Conservation (phyloP, 352 stramenopile genomes). For the Pythium folliculosum region DNA sequence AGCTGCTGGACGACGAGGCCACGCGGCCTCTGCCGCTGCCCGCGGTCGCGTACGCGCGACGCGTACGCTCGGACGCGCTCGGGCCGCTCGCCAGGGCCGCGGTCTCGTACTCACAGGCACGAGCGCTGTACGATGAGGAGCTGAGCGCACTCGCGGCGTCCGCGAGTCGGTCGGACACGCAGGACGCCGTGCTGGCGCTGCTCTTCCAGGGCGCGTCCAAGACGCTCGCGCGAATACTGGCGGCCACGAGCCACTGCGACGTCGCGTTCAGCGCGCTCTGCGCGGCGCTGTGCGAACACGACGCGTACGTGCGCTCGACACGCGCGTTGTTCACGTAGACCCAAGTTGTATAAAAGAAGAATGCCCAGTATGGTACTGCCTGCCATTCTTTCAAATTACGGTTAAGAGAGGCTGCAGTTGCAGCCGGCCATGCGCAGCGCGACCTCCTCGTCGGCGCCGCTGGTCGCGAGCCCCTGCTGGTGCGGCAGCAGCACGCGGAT, state of each 20-base stretch:
- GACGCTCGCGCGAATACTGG: neutral
- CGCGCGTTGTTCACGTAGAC: too few species aligned
- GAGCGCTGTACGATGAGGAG: too few species aligned
- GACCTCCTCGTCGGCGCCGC: constrained; percentile 15
- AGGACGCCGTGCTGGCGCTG: neutral
- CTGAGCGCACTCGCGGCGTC: too few species aligned
- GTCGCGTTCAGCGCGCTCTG: neutral
- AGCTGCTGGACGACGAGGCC: neutral
- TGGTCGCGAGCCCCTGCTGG: constrained; percentile 28
- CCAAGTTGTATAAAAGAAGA: too few species aligned
- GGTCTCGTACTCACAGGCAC: too few species aligned
- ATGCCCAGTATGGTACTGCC: too few species aligned
- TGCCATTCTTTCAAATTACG: too few species aligned
- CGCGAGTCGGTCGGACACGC: neutral
- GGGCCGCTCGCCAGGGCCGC: neutral
- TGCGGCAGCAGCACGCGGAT: constrained; percentile 61
- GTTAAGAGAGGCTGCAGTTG: constrained; percentile 56
- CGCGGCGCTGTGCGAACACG: neutral
- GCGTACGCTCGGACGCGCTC: neutral
- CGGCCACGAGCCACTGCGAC: neutral
- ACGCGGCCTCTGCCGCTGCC: neutral
- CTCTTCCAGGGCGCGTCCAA: neutral
- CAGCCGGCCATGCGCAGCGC: constrained; percentile 41
- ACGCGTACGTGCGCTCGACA: neutral
- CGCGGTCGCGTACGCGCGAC: neutral